Percentiles rank a stretch among this genome's conserved stretches.
Evolutionary conservation across 768 basidiomycete genomes (phyloP).

Genomic region (Cubamyces sp.): DNA sequence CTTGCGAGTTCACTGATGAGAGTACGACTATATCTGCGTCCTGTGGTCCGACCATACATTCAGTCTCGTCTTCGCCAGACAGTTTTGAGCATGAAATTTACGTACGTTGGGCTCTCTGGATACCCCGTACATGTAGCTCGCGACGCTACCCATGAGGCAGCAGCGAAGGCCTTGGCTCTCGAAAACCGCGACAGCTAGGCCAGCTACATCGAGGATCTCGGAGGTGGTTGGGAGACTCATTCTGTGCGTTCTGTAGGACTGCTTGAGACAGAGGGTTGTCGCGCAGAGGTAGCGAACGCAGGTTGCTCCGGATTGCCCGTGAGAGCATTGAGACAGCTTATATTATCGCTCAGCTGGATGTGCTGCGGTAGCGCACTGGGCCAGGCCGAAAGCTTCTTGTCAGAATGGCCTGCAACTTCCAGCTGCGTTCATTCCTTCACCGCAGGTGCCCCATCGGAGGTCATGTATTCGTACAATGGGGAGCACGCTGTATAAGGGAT

Average conservation of each 20-base stretch:
- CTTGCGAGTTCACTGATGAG: constrained; percentile 37
- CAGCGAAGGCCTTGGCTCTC: constrained; percentile 22
- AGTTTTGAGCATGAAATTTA: not conserved
- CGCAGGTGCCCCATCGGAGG: too few species aligned
- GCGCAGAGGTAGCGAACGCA: not conserved
- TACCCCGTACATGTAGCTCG: constrained; percentile 29
- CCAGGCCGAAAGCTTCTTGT: too few species aligned
- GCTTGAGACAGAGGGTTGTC: not conserved
- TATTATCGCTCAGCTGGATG: not conserved
- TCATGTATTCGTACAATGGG: too few species aligned
- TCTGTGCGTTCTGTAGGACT: not conserved
- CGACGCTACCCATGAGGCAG: constrained; percentile 33
- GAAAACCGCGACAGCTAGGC: constrained; percentile 21
- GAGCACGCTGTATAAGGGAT: too few species aligned
- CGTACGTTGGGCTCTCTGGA: constrained; percentile 29
- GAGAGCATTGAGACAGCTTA: too few species aligned
- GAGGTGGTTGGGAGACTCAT: not conserved
- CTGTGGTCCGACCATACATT: constrained; percentile 30
- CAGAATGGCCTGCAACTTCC: too few species aligned
- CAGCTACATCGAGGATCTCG: constrained; percentile 24
- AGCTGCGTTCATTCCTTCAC: too few species aligned
- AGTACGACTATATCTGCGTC: constrained; percentile 53
- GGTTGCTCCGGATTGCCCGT: too few species aligned
- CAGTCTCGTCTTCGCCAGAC: not conserved
- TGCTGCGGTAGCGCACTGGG: constrained; percentile 3